Evolutionary conservation across 148 eudicot species (phyloP), one percentile per base, ranked within the genome.

Genomic region (Spergularia bocconei): DNA sequence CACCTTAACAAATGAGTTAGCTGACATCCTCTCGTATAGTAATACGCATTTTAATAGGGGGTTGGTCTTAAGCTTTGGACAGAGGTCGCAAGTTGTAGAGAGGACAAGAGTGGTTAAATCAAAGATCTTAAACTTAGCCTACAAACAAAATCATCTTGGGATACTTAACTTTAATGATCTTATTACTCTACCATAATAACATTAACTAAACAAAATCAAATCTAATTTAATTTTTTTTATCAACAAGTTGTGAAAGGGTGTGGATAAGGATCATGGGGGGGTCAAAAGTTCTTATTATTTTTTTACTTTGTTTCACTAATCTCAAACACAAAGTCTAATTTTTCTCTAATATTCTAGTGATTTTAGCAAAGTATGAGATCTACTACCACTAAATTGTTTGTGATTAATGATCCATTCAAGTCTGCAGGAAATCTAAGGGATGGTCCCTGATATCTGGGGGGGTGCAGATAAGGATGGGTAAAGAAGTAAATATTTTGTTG

Each of bases 401-500:
- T 69, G 54, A 29, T 29, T 29, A 29, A 29, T 29, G 36, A 54
- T 72, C 60, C 76, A 55, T 64, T 29, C 11, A 53, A 1, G 56
- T 33, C 20, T 76, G 73, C 60, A 69, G 38, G 17, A 63, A 71
- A 77, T 67, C 63, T 41, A 23, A 59, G 50, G 68, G 52, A 79
- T 51, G 77, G 76, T 75, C 70, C 62, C 47, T 69, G 39, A 38
- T 67, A 57, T 79, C 16, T 59, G 66, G 17, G 65, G 78, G 70
- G 48, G 48, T 23, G 62, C 80, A 78, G 76, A 74, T 68, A 74
- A 72, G 63, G 70, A 74, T 79, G 78, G 82, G 70, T 79, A 69
- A 29, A 79, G 54, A 79, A 69, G 75, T 75, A 62, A 75, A 69
- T 39, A 54, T 29, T 29, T 29, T 29, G 36, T 53, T 74, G 70